These are phyloP conservation scores for sunflower (Helianthus annuus) DNA, from an alignment of 129 eudicot genomes.

Conservation along the genomic window HanXRQr2.0-SUNRISE NC_035433.2:131313377-131313876, in stretches of 20 bases:
- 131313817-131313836: no score
- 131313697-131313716: slow-evolving; percentile 41
- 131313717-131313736: slow-evolving; percentile 37
- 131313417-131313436: slow-evolving; percentile 54
- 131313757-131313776: slow-evolving; percentile 66
- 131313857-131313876: no score
- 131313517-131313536: slow-evolving; percentile 30
- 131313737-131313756: slow-evolving; percentile 56
- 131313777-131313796: slow-evolving; percentile 36
- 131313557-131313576: slow-evolving; percentile 48
- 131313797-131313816: no score
- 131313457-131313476: slow-evolving; percentile 35
- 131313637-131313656: slow-evolving; percentile 47
- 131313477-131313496: slow-evolving; percentile 33
- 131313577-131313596: slow-evolving; percentile 71
- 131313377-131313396: slow-evolving; percentile 92
- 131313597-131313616: slow-evolving; percentile 38
- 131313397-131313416: slow-evolving; percentile 51
- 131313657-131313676: slow-evolving; percentile 44
- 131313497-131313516: slow-evolving; percentile 37
- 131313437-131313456: slow-evolving; percentile 24
- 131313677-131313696: slow-evolving; percentile 31
- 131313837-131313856: no score
- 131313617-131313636: slow-evolving; percentile 45
- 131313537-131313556: slow-evolving; percentile 40